phyloP scores from a whole-genome alignment of 1,139 yeast genomes.

The Pichia sp. region DNA sequence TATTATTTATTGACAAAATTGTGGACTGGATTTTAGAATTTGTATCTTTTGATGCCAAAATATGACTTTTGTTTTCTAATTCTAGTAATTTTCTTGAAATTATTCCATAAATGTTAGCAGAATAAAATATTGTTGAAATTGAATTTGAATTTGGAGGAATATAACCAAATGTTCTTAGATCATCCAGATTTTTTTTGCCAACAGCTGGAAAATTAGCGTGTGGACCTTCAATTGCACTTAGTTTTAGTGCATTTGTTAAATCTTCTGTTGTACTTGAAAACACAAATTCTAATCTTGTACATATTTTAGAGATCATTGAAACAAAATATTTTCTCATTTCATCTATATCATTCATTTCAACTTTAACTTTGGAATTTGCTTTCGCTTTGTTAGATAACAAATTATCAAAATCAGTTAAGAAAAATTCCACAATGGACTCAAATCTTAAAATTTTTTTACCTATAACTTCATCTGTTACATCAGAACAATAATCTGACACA shows the following conservation, averaged over 20 bases:
- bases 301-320: slow-evolving; percentile 31
- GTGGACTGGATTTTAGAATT: slow-evolving; percentile 16
- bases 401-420: slow-evolving; percentile 20
- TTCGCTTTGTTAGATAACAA: slow-evolving; percentile 9
- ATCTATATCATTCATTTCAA: slow-evolving; percentile 10
- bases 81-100: slow-evolving; percentile 24
- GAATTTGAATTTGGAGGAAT: slow-evolving; percentile 58
- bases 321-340: slow-evolving; percentile 34
- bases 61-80: slow-evolving; percentile 11
- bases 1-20: slow-evolving; percentile 19
- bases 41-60: slow-evolving; percentile 35
- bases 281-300: slow-evolving; percentile 31
- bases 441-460: slow-evolving; percentile 30
- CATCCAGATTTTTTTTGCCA: slow-evolving; percentile 15
- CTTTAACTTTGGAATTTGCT: slow-evolving; percentile 3
- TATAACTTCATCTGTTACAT: slow-evolving; percentile 23
- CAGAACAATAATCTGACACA: slow-evolving; percentile 21
- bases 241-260: slow-evolving; percentile 19
- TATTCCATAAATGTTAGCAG: slow-evolving; percentile 32
- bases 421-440: slow-evolving; percentile 30
- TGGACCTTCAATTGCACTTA: slow-evolving; percentile 16
- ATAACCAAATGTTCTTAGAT: slow-evolving; percentile 41
- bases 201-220: slow-evolving; percentile 6
- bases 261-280: slow-evolving; percentile 33
- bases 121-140: slow-evolving; percentile 43